Evolutionary conservation across 2,329 filamentous ascomycete genomes (phyloP).

Genomic region (Beauveria scarabaeidicola): DNA sequence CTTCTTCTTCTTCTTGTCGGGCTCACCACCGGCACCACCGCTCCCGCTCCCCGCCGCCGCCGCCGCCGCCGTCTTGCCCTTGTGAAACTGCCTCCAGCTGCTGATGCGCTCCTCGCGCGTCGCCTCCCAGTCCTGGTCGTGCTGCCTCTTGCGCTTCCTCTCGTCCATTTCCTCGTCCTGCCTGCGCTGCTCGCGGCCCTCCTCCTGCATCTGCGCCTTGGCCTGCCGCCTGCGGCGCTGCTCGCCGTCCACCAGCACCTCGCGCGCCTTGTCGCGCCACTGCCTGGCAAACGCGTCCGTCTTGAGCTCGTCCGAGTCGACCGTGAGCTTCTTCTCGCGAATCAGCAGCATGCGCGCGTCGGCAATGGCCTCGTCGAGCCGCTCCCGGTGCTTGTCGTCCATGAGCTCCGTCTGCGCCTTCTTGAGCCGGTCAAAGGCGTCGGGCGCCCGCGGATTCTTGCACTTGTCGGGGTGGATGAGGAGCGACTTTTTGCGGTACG

Average conservation of each 20-base stretch:
- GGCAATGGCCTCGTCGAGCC: constrained; percentile 88
- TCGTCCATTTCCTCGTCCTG: constrained; percentile 77
- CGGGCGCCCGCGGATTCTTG: constrained; percentile 78
- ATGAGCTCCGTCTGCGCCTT: constrained; percentile 87
- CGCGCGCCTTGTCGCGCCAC: constrained; percentile 85
- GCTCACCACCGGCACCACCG: constrained; percentile 18
- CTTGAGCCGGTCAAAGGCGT: constrained; percentile 93
- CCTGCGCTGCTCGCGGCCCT: constrained; percentile 79
- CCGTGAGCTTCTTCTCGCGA: constrained; percentile 86
- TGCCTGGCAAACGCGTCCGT: constrained; percentile 72
- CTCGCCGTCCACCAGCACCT: constrained; percentile 90
- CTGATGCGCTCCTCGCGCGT: constrained; percentile 84
- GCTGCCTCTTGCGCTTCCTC: constrained; percentile 78
- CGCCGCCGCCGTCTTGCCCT: constrained; percentile 46
- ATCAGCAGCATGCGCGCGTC: constrained; percentile 94
- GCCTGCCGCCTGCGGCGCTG: constrained; percentile 72
- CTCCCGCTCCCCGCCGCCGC: neutral
- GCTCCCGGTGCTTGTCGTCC: constrained; percentile 84
- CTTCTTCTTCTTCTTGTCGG: constrained; percentile 51
- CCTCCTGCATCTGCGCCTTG: constrained; percentile 93
- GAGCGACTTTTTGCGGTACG: constrained; percentile 95
- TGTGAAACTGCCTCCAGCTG: constrained; percentile 89
- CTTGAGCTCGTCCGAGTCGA: constrained; percentile 79
- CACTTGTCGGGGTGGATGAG: constrained; percentile 99
- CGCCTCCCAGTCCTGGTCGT: constrained; percentile 92